Conservation (phyloP, 345 rosid genomes). For the Eucalyptus grandis region DNA sequence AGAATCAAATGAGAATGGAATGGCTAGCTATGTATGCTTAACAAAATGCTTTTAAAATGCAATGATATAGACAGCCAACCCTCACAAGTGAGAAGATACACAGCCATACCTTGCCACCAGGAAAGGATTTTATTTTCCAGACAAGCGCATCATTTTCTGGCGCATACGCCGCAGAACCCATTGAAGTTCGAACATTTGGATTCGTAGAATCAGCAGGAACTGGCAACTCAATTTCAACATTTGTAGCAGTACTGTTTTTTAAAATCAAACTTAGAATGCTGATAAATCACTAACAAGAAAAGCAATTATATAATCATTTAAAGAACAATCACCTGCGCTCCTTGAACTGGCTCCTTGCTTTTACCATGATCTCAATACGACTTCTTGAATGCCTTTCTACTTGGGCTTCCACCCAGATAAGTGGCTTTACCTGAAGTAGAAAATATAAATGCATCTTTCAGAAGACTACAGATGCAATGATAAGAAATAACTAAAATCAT, state of each 20-base stretch:
- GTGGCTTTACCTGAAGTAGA: conserved; percentile 67
- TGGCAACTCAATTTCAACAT: conserved; percentile 58
- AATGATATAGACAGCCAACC: neutral
- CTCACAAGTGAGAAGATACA: neutral
- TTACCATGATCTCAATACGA: conserved; percentile 79
- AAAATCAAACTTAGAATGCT: neutral
- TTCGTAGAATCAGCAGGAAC: conserved; percentile 81
- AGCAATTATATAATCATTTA: neutral
- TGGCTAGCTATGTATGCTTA: neutral
- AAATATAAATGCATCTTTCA: neutral
- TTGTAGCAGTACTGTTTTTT: conserved; percentile 54
- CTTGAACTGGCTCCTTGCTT: conserved; percentile 90
- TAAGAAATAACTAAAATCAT: neutral
- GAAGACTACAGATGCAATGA: neutral
- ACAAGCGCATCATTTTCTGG: conserved; percentile 66
- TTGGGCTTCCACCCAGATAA: conserved; percentile 93
- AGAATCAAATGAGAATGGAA: neutral
- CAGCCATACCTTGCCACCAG: conserved; percentile 66
- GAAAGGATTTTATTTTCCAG: conserved; percentile 79
- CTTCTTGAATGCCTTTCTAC: conserved; percentile 92
- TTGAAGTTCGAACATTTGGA: conserved; percentile 79
- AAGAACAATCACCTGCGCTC: conserved; percentile 61
- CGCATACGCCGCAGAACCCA: conserved; percentile 85
- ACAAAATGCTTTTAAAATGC: neutral
- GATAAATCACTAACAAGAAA: neutral